These are phyloP conservation scores for Fomitiporia mediterranea DNA, from an alignment of 1,284 basidiomycete species.

Conservation along the genomic window DNA sequence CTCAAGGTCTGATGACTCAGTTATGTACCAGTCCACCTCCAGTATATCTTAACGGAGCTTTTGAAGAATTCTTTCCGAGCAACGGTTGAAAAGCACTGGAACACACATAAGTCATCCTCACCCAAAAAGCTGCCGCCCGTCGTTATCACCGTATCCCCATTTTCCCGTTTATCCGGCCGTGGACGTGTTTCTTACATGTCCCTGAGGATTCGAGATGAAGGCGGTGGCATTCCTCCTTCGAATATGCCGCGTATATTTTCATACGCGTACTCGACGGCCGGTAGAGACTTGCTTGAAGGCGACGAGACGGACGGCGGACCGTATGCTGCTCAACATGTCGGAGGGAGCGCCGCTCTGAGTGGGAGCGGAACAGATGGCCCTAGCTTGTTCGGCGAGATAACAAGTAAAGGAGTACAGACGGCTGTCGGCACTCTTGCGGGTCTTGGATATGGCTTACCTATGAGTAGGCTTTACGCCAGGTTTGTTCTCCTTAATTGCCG, in stretches of 20 bases:
- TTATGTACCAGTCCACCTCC: constrained; percentile 84
- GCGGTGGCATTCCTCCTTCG: constrained; percentile 74
- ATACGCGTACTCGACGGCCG: constrained; percentile 85
- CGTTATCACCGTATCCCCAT: constrained; percentile 65
- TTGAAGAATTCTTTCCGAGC: constrained; percentile 90
- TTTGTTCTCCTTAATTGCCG: constrained; percentile 28
- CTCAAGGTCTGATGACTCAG: constrained; percentile 34
- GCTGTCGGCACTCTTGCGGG: constrained; percentile 76
- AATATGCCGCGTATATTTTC: constrained; percentile 81
- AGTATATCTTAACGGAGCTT: constrained; percentile 84
- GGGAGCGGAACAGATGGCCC: constrained; percentile 43
- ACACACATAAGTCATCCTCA: constrained; percentile 35
- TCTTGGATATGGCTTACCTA: constrained; percentile 80
- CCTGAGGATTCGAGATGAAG: constrained; percentile 79
- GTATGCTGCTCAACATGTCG: constrained; percentile 67
- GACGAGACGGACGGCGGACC: constrained; percentile 56
- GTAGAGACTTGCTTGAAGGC: constrained; percentile 30
- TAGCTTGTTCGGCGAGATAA: constrained; percentile 70
- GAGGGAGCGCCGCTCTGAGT: constrained; percentile 61
- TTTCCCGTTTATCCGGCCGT: constrained; percentile 35
- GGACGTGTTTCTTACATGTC: constrained; percentile 54
- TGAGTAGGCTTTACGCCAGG: constrained; percentile 78
- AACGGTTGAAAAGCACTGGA: constrained; percentile 72
- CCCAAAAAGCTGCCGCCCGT: constrained; percentile 54
- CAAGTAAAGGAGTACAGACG: constrained; percentile 68